These are phyloP conservation scores for Irpex lacteus DNA, from an alignment of 1,284 basidiomycete species.

Conservation along the genomic window DNA sequence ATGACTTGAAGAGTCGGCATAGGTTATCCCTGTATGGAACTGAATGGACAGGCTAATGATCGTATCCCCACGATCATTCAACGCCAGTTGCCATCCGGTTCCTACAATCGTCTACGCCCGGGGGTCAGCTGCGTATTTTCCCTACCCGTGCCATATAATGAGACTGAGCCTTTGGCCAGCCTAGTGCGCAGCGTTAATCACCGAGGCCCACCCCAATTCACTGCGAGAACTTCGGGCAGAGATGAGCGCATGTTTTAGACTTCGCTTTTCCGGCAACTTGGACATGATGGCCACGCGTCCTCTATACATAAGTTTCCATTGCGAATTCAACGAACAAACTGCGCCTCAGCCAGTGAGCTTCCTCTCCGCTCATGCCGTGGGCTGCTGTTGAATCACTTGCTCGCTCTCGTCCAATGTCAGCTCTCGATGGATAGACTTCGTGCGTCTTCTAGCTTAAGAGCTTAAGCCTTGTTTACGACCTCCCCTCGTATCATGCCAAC, in stretches of 20 bases:
- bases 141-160: neutral
- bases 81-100: neutral
- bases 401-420: too few relatives aligned
- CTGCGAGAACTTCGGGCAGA: neutral
- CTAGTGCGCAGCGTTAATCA: neutral
- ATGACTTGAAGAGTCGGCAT: neutral
- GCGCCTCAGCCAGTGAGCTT: neutral
- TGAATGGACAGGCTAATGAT: neutral
- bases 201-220: neutral
- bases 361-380: too few relatives aligned
- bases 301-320: neutral
- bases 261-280: neutral
- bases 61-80: neutral
- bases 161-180: neutral
- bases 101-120: neutral
- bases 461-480: neutral
- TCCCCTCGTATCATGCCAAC: neutral
- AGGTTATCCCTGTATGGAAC: conserved; percentile 1
- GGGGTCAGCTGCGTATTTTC: neutral
- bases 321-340: neutral
- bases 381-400: too few relatives aligned
- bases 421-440: neutral
- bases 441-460: neutral
- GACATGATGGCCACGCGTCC: neutral
- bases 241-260: neutral